These are phyloP conservation scores for Fusarium sp. DNA, from an alignment of 2,329 filamentous ascomycete species.

Conservation along the genomic window DNA sequence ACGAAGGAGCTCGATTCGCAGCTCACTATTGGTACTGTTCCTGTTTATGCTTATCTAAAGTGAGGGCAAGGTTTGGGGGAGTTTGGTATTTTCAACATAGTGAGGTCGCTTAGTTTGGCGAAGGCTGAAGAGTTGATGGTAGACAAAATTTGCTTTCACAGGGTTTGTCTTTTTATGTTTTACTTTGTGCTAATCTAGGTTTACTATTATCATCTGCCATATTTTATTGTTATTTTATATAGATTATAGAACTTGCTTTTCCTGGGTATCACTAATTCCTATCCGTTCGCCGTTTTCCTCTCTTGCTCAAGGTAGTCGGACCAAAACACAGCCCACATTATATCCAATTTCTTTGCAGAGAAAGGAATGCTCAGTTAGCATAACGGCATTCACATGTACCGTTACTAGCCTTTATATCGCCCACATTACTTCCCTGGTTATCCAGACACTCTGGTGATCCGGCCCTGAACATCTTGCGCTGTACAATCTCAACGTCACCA, in stretches of 20 bases:
- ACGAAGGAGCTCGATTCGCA: constrained; percentile 20
- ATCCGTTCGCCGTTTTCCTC: neutral
- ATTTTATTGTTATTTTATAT: constrained; percentile 13
- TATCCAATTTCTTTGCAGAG: neutral
- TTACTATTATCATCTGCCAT: neutral
- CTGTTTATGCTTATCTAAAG: constrained; percentile 3
- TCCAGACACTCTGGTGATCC: constrained; percentile 66
- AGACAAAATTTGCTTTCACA: neutral
- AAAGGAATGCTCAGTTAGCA: constrained; percentile 35
- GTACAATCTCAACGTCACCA: constrained; percentile 66
- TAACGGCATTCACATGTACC: constrained; percentile 56
- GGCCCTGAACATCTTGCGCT: constrained; percentile 55
- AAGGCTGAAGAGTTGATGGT: constrained; percentile 6
- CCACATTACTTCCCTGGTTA: constrained; percentile 50
- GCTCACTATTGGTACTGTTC: constrained; percentile 13
- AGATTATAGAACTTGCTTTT: constrained; percentile 22
- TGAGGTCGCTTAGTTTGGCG: neutral
- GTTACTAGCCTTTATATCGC: constrained; percentile 51
- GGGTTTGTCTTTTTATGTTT: neutral
- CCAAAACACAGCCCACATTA: neutral
- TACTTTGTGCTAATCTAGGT: neutral
- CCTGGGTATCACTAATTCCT: constrained; percentile 41
- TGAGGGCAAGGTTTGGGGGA: neutral
- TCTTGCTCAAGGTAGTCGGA: neutral
- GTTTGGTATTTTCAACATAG: neutral